Evolutionary conservation across 2,329 filamentous ascomycete species (phyloP).

Genomic region (Venturiaceae sp.): DNA sequence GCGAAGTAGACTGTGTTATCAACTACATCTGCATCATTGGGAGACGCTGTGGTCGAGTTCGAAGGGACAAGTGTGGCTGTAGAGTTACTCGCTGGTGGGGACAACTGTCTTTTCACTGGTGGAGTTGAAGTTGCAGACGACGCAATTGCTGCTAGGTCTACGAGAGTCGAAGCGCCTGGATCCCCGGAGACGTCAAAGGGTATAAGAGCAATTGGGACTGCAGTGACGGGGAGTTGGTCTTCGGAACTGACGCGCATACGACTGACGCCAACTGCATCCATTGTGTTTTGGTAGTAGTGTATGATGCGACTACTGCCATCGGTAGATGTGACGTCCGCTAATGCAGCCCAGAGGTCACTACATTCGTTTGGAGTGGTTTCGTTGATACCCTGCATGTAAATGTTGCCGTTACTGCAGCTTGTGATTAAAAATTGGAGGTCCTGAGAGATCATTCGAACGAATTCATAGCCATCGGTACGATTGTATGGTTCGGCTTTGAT

Average conservation of each 20-base stretch:
- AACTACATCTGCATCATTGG: background rate
- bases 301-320: slow-evolving; percentile 16
- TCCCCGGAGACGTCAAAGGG: background rate
- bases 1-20: slow-evolving; percentile 17
- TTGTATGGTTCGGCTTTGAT: too few relatives aligned
- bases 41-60: too few relatives aligned
- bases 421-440: slow-evolving; percentile 15
- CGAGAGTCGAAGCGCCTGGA: too few relatives aligned
- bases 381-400: slow-evolving; percentile 18
- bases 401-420: slow-evolving; percentile 25
- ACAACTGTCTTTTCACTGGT: too few relatives aligned
- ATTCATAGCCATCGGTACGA: too few relatives aligned
- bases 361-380: slow-evolving; percentile 11
- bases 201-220: background rate
- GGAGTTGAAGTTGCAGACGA: background rate
- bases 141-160: too few relatives aligned
- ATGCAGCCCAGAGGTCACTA: slow-evolving; percentile 13
- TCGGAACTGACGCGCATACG: slow-evolving; percentile 17
- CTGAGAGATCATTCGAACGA: too few relatives aligned
- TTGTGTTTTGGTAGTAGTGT: slow-evolving; percentile 26
- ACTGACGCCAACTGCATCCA: slow-evolving; percentile 20
- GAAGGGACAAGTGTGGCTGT: too few relatives aligned
- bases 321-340: slow-evolving; percentile 13
- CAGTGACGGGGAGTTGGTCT: background rate
- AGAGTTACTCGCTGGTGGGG: too few relatives aligned